A percentile compares a stretch with the other conserved stretches of the same genome.
phyloP scores from a whole-genome alignment of 2,329 filamentous ascomycete genomes.

The Ceratocystis lukuohia region DNA sequence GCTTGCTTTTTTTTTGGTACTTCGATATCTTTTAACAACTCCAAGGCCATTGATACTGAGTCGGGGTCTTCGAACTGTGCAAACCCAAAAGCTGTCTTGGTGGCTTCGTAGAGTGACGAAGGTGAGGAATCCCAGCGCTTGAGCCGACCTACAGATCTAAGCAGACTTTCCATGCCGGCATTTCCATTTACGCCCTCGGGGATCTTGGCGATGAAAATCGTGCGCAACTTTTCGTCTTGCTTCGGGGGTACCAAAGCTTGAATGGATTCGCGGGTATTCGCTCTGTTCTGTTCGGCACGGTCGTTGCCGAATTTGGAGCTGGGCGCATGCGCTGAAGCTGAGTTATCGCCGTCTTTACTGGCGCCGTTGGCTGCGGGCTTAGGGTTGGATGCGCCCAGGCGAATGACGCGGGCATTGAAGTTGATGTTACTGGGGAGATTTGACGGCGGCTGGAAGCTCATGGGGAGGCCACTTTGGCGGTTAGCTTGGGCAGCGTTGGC shows the following conservation, averaged over 20 bases:
- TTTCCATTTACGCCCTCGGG: conserved; percentile 63
- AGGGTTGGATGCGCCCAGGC: conserved; percentile 65
- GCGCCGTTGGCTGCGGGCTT: conserved; percentile 38
- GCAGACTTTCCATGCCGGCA: conserved; percentile 62
- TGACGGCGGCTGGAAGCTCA: conserved; percentile 73
- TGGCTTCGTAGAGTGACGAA: conserved; percentile 48
- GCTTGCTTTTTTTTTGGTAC: conserved; percentile 67
- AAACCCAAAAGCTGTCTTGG: conserved; percentile 81
- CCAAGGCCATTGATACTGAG: conserved; percentile 70
- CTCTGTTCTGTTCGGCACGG: conserved; percentile 47
- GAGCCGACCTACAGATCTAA: conserved; percentile 63
- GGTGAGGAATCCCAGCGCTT: conserved; percentile 73
- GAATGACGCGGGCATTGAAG: conserved; percentile 92
- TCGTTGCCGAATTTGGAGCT: conserved; percentile 40
- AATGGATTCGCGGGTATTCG: conserved; percentile 52
- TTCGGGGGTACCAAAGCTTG: conserved; percentile 68
- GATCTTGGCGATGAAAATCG: conserved; percentile 79
- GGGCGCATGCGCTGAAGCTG: conserved; percentile 20
- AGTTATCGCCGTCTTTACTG: conserved; percentile 35
- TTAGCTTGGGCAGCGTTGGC: conserved; percentile 60
- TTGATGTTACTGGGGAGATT: conserved; percentile 90
- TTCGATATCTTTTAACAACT: conserved; percentile 68
- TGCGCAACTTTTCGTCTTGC: conserved; percentile 79
- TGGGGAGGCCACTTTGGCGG: conserved; percentile 65
- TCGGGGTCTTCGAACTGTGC: conserved; percentile 89